Evolutionary conservation across 352 stramenopile species (phyloP).

Genomic region (Pythium dissimile): DNA sequence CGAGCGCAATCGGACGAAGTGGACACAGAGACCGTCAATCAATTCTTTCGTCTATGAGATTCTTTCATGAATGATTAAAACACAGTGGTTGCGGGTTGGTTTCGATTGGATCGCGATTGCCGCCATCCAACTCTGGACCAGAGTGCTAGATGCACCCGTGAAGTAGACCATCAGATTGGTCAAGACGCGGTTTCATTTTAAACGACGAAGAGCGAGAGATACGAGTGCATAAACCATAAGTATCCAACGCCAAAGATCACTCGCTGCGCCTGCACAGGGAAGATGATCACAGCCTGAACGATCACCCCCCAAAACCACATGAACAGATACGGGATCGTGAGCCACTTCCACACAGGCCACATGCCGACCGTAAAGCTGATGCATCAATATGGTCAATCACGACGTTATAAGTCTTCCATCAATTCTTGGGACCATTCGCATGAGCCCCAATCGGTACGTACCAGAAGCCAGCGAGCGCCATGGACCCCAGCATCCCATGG

Average conservation of each 20-base stretch:
- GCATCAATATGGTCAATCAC: background rate
- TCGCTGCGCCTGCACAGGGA: constrained; percentile 55
- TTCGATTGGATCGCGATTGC: no score
- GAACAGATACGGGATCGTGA: constrained; percentile 74
- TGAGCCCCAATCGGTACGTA: constrained; percentile 13
- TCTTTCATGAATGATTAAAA: no score
- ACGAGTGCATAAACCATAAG: constrained; percentile 76
- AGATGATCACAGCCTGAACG: constrained; percentile 60
- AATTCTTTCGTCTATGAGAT: no score
- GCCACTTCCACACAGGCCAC: constrained; percentile 73
- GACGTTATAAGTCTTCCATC: background rate
- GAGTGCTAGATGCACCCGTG: no score
- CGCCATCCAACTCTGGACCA: no score
- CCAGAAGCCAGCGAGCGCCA: constrained; percentile 53
- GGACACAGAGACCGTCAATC: background rate
- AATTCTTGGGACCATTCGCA: background rate
- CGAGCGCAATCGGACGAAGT: background rate
- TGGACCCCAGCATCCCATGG: constrained; percentile 60
- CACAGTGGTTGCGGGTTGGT: no score
- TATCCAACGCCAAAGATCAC: constrained; percentile 58
- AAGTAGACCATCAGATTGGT: no score
- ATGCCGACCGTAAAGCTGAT: constrained; percentile 64
- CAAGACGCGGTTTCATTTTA: background rate
- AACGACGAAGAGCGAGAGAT: constrained; percentile 42
- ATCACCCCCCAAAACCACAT: constrained; percentile 83